Evolutionary conservation across 2,329 filamentous ascomycete genomes (phyloP), one percentile per base, ranked within the genome.

Genomic region (Lecanicillium sp.): DNA sequence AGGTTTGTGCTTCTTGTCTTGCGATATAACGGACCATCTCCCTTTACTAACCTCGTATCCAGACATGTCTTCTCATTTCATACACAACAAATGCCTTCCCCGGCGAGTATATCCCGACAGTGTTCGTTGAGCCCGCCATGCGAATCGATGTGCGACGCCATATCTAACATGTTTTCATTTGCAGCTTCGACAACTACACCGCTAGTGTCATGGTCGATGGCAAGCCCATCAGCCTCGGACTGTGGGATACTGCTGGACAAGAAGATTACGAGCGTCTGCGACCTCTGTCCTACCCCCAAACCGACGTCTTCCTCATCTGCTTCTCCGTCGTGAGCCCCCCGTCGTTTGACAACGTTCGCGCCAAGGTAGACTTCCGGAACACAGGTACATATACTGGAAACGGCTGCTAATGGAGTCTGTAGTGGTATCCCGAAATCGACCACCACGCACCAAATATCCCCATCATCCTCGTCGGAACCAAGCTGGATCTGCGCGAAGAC

Each of bases 81-180:
- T 98, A 98, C 71, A 96, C 92, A 48, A 98, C 92, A 48, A 98
- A 96, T 71, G 92, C 92, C 49, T 98, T 98, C 64, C 92, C 92
- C n/a, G 92, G 92, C 64, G 92, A 98, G 74, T 98, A 98, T 67
- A 96, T 98, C 54, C 92, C 92, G 51, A 98, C 92, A 54, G 92
- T 98, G 85, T 92, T 69, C 64, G 83, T 73, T n/a, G 7, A 29
- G 40, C 33, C 27, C 16, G 34, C 22, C 6, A 11, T 11, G 7
- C 30, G 12, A 45, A 29, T 28, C 19, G 37, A 8, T 34, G 20
- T 14, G 47, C 22, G 22, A 25, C 7, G 22, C 22, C 22, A 11
- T 11, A 25, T 25, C 22, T 43, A 33, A 33, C 41, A 45, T 54
- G 44, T 48, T 40, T 25, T 31, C 14, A 33, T 35, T 31, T 44